These are phyloP conservation scores for Silene noctiflora DNA, from an alignment of 179 eudicot genomes.

Conservation along the genomic window DNA sequence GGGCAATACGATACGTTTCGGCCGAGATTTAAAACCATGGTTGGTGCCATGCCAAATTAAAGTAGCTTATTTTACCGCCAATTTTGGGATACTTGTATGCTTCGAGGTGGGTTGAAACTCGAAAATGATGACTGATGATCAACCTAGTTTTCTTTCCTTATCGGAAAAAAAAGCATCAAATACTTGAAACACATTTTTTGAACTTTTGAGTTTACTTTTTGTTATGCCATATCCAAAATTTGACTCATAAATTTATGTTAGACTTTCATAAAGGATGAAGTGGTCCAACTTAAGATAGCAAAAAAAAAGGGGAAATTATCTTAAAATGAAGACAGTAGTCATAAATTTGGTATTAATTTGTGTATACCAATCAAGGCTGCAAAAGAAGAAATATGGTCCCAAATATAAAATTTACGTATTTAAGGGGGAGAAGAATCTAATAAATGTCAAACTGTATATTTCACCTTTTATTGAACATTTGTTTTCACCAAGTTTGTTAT, in stretches of 20 bases:
- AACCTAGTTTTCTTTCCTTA: no score
- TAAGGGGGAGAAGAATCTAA: neutral
- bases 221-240: neutral
- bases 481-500: neutral
- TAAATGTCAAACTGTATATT: conserved; percentile 15
- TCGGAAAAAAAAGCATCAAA: no score
- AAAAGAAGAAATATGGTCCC: conserved; percentile 23
- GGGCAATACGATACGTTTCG: no score
- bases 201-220: conserved; percentile 11
- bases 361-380: neutral
- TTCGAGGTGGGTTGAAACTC: no score
- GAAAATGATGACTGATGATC: no score
- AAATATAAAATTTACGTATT: neutral
- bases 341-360: neutral
- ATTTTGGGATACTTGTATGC: no score
- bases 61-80: no score
- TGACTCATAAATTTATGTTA: conserved; percentile 12
- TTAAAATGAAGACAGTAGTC: conserved; percentile 11
- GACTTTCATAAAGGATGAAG: conserved; percentile 21
- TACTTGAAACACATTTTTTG: no score
- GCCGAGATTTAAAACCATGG: no score
- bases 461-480: conserved; percentile 2
- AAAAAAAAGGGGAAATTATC: no score
- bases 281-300: conserved; percentile 29
- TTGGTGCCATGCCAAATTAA: no score